phyloP scores from a whole-genome alignment of 768 basidiomycete genomes.

The Termitomyces sp. region DNA sequence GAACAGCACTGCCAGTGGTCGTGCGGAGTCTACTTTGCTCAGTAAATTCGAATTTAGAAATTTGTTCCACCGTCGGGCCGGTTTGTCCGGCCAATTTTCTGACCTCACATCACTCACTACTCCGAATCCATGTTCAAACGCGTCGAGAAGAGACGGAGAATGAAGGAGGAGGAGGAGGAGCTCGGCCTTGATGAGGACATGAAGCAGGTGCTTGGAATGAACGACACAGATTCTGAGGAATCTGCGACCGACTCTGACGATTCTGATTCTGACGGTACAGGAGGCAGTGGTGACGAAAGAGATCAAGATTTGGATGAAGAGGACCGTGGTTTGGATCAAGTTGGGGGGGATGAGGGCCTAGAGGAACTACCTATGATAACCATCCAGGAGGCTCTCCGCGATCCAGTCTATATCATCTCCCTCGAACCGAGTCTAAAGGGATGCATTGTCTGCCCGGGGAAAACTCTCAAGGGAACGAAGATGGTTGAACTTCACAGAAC shows the following conservation, averaged over 20 bases:
- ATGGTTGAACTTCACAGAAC: conserved; percentile 56
- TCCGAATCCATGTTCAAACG: conserved; percentile 72
- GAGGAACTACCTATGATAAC: conserved; percentile 42
- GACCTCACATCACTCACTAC: background rate
- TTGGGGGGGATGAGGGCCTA: conserved; percentile 23
- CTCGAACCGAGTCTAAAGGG: conserved; percentile 50
- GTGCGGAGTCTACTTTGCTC: background rate
- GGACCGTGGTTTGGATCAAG: conserved; percentile 11
- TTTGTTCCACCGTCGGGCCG: conserved; percentile 17
- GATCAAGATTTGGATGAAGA: conserved; percentile 15
- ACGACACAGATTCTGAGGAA: conserved; percentile 77
- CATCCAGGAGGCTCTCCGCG: conserved; percentile 53
- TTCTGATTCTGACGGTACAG: conserved; percentile 27
- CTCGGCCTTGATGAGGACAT: conserved; percentile 51
- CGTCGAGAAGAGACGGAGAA: conserved; percentile 61
- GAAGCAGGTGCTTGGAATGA: conserved; percentile 56
- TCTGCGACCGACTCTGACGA: conserved; percentile 51
- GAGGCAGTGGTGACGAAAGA: conserved; percentile 22
- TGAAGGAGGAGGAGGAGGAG: conserved; percentile 59
- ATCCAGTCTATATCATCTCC: conserved; percentile 61
- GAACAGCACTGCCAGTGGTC: too few relatives aligned
- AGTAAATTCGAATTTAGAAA: background rate
- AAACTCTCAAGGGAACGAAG: conserved; percentile 55
- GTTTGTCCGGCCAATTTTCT: conserved; percentile 4
- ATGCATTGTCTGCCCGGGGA: conserved; percentile 72